Evolutionary conservation across 495 filamentous ascomycete genomes (phyloP).

Genomic region (Aspergillus olivimuriae): DNA sequence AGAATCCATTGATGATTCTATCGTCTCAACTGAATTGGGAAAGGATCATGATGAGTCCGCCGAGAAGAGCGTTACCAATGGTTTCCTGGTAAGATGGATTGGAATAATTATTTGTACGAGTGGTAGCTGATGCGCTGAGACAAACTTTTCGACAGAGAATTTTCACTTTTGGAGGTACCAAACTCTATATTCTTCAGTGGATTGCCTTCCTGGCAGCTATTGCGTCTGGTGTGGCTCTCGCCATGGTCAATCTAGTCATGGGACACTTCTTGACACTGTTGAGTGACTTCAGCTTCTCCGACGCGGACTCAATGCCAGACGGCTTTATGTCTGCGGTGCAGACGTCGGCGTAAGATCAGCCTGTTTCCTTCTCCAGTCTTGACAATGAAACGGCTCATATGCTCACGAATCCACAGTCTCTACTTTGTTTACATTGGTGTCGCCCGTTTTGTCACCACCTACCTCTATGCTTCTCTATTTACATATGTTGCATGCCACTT

Average conservation of each 20-base stretch:
- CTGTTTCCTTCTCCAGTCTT: too few relatives aligned
- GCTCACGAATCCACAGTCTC: too few relatives aligned
- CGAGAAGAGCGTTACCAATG: not conserved
- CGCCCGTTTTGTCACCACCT: constrained; percentile 23
- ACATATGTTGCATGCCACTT: constrained; percentile 51
- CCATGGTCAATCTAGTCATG: constrained; percentile 2
- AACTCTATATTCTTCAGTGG: not conserved
- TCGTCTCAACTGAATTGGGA: not conserved
- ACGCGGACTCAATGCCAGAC: too few relatives aligned
- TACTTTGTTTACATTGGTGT: too few relatives aligned
- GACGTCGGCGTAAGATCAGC: too few relatives aligned
- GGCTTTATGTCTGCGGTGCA: too few relatives aligned
- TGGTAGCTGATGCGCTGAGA: too few relatives aligned
- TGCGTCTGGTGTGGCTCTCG: constrained; percentile 2
- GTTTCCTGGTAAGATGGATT: not conserved
- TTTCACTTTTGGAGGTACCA: not conserved
- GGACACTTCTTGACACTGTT: constrained; percentile 5
- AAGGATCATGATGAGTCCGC: not conserved
- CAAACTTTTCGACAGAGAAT: not conserved
- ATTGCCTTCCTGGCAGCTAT: not conserved
- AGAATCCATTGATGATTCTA: not conserved
- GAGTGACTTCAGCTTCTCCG: too few relatives aligned
- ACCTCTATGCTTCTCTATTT: constrained; percentile 21
- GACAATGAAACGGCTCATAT: too few relatives aligned
- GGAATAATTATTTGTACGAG: too few relatives aligned